Percentiles rank a stretch among this genome's conserved stretches.
Evolutionary conservation across 345 rosid species (phyloP).

Genomic region (Gossypium herbaceum): DNA sequence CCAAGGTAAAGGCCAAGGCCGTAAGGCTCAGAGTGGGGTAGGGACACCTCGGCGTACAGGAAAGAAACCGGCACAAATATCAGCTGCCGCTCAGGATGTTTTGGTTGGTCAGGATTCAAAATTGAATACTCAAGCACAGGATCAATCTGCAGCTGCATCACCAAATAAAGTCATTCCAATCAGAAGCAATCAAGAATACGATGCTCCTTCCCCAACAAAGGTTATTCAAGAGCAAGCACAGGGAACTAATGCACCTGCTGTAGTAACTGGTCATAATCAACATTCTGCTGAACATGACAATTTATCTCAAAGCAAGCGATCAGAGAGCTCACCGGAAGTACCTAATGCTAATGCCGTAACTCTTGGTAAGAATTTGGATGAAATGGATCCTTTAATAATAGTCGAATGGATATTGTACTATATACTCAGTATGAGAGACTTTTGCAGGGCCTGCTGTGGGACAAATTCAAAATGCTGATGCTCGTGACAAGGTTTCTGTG

Average conservation of each 20-base stretch:
- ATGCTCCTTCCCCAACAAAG: conserved; percentile 32
- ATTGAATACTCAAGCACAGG: conserved; percentile 29
- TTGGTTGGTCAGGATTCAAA: conserved; percentile 46
- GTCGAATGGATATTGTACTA: background rate
- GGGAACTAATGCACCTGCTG: conserved; percentile 4
- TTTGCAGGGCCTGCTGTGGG: conserved; percentile 41
- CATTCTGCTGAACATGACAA: conserved; percentile 19
- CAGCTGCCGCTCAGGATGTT: conserved; percentile 39
- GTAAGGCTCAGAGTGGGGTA: conserved; percentile 9
- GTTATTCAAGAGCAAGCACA: conserved; percentile 34
- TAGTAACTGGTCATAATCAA: conserved; percentile 7
- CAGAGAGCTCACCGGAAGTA: conserved; percentile 4
- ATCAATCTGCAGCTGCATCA: conserved; percentile 22
- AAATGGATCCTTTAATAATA: conserved; percentile 5
- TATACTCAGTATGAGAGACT: background rate
- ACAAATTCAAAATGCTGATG: conserved; percentile 46
- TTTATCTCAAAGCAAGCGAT: conserved; percentile 19
- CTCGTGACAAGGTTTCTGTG: conserved; percentile 59
- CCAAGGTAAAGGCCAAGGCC: conserved; percentile 11
- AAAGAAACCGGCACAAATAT: conserved; percentile 38
- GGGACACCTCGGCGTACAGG: conserved; percentile 34
- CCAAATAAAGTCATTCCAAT: conserved; percentile 23
- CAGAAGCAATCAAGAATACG: conserved; percentile 39
- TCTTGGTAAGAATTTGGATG: conserved; percentile 26
- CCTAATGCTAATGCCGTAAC: conserved; percentile 21